A percentile compares a stretch with the other conserved stretches of the same genome.
Evolutionary conservation across 1,284 basidiomycete species (phyloP).

Genomic region (Cystobasidiaceae sp.): DNA sequence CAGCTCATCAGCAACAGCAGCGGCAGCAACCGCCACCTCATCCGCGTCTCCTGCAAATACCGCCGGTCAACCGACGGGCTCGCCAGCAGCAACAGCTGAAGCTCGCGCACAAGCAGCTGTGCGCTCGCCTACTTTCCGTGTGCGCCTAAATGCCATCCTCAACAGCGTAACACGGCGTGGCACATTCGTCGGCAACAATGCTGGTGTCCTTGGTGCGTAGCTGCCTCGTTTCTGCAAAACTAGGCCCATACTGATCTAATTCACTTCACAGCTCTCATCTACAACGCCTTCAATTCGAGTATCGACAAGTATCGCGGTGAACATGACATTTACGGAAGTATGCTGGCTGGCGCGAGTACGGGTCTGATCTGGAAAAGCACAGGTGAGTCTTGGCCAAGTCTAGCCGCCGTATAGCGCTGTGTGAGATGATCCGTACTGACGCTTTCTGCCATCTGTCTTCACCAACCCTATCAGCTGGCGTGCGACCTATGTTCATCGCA

Average conservation of each 20-base stretch:
- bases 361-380: constrained; percentile 92
- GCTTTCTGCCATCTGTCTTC: constrained; percentile 49
- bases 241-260: no score
- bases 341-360: constrained; percentile 84
- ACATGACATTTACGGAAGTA: constrained; percentile 85
- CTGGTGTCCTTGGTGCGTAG: constrained; percentile 81
- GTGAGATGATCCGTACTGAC: no score
- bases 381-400: constrained; percentile 54
- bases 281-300: constrained; percentile 92
- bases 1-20: constrained; percentile 34
- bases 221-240: neutral
- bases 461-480: constrained; percentile 78
- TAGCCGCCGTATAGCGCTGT: no score
- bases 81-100: constrained; percentile 18
- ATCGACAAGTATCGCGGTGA: constrained; percentile 83
- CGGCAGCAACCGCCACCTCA: constrained; percentile 34
- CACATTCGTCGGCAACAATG: constrained; percentile 96
- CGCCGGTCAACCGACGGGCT: no score
- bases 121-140: constrained; percentile 49
- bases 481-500: constrained; percentile 79
- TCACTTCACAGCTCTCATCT: constrained; percentile 79
- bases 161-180: constrained; percentile 96
- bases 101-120: constrained; percentile 19
- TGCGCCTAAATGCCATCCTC: constrained; percentile 93
- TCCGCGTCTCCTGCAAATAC: no score